Evolutionary conservation across 2,329 filamentous ascomycete genomes (phyloP).

Genomic region (Alternaria sp.): DNA sequence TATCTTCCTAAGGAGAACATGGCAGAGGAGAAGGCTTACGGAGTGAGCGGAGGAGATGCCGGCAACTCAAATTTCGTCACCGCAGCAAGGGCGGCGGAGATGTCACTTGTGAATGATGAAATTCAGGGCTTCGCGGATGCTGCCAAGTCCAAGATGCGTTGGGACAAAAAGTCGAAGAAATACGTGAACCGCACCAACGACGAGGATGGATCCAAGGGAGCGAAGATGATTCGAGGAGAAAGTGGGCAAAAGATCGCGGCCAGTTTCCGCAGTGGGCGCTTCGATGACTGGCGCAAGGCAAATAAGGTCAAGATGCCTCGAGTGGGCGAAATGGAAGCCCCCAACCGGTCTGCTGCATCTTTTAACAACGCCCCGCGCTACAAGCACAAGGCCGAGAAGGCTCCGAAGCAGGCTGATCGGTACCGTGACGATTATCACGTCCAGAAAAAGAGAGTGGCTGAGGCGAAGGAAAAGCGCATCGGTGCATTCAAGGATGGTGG

Average conservation of each 20-base stretch:
- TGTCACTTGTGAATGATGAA: slow-evolving; percentile 94
- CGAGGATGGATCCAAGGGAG: slow-evolving; percentile 82
- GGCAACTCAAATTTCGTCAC: slow-evolving; percentile 77
- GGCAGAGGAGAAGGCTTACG: slow-evolving; percentile 90
- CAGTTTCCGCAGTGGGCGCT: slow-evolving; percentile 89
- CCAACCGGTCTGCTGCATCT: slow-evolving; percentile 32
- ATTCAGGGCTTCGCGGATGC: slow-evolving; percentile 81
- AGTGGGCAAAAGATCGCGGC: slow-evolving; percentile 95
- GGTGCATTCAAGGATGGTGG: slow-evolving; percentile 78
- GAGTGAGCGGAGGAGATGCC: slow-evolving; percentile 79
- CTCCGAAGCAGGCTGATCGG: slow-evolving; percentile 93
- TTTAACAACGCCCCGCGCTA: slow-evolving; percentile 64
- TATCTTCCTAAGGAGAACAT: slow-evolving; percentile 87
- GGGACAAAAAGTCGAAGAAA: slow-evolving; percentile 97
- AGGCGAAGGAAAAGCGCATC: slow-evolving; percentile 83
- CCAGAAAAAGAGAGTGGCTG: slow-evolving; percentile 87
- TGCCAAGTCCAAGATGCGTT: slow-evolving; percentile 79
- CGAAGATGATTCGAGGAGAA: slow-evolving; percentile 83
- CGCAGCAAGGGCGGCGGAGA: slow-evolving; percentile 83
- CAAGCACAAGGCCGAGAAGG: slow-evolving; percentile 86
- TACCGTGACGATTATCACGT: slow-evolving; percentile 88
- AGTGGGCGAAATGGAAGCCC: slow-evolving; percentile 79
- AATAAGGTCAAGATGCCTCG: slow-evolving; percentile 83
- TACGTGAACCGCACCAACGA: slow-evolving; percentile 93
- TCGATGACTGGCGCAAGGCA: slow-evolving; percentile 88